Percentiles rank a stretch among this genome's conserved stretches.
phyloP scores from a whole-genome alignment of 2,329 filamentous ascomycete species.

The Botrytis paeoniae region DNA sequence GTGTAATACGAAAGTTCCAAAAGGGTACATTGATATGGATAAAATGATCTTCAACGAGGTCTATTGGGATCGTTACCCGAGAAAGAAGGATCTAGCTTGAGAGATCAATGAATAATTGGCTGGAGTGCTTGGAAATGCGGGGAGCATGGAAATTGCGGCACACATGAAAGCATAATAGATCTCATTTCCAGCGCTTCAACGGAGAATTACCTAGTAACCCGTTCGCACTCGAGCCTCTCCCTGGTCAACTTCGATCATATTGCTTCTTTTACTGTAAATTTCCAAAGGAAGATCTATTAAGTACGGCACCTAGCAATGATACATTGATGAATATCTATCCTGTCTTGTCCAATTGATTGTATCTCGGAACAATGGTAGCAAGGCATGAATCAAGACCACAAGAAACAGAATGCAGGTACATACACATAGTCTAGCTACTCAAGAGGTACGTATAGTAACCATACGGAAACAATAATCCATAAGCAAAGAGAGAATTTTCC shows the following conservation, averaged over 20 bases:
- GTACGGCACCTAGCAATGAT: not conserved
- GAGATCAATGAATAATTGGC: not conserved
- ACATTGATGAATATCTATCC: not conserved
- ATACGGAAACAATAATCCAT: not conserved
- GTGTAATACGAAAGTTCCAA: not conserved
- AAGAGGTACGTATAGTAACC: not conserved
- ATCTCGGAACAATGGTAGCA: not conserved
- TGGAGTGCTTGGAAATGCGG: constrained; percentile 3
- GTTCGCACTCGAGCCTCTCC: constrained; percentile 27
- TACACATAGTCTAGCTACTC: not conserved
- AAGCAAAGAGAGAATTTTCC: not conserved
- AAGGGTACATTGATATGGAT: constrained; percentile 5
- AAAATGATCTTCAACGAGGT: not conserved
- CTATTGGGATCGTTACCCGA: not conserved
- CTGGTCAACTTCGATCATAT: constrained; percentile 21
- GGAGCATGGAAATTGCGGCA: constrained; percentile 12
- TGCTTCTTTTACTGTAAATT: not conserved
- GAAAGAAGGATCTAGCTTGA: not conserved
- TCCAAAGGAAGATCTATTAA: not conserved
- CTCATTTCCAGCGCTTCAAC: constrained; percentile 28
- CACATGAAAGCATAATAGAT: constrained; percentile 25
- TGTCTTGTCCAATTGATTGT: not conserved
- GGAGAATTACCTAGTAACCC: constrained; percentile 29
- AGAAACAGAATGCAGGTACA: not conserved
- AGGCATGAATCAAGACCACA: not conserved